A percentile compares a stretch with the other conserved stretches of the same genome.
Conservation (phyloP, 2,329 filamentous ascomycete species). For the Phaeosphaeria sp. region DNA sequence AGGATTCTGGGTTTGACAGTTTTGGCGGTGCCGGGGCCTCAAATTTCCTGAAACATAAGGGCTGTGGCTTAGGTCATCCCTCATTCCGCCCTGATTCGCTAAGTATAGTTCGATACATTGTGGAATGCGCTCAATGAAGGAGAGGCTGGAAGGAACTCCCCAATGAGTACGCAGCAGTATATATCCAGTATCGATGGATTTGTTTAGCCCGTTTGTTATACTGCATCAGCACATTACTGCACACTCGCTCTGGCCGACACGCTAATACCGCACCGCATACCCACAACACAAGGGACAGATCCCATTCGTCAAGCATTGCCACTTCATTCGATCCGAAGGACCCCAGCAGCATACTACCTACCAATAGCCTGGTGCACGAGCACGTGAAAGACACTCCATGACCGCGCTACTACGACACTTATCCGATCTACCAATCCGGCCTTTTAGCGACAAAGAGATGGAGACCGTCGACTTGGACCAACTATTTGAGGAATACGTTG, state of each 20-base stretch:
- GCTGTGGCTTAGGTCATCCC: slow-evolving; percentile 36
- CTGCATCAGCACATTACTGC: slow-evolving; percentile 35
- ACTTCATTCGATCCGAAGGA: slow-evolving; percentile 17
- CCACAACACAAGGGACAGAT: slow-evolving; percentile 34
- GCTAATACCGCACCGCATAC: slow-evolving; percentile 16
- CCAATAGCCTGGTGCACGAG: slow-evolving; percentile 27
- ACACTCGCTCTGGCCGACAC: slow-evolving; percentile 34
- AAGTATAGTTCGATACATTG: slow-evolving; percentile 40
- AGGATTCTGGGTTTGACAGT: slow-evolving; percentile 20
- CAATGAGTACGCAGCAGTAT: slow-evolving; percentile 24
- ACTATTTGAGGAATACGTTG: slow-evolving; percentile 70
- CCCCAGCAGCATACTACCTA: slow-evolving; percentile 11
- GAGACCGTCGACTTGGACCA: slow-evolving; percentile 65
- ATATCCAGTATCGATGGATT: slow-evolving; percentile 33
- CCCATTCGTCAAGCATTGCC: slow-evolving; percentile 21
- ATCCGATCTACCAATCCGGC: slow-evolving; percentile 49
- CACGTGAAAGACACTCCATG: slow-evolving; percentile 38
- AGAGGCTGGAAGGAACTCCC: slow-evolving; percentile 44
- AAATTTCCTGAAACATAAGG: slow-evolving; percentile 34
- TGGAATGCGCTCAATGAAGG: slow-evolving; percentile 41
- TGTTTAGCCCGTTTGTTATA: slow-evolving; percentile 44
- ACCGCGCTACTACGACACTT: slow-evolving; percentile 34
- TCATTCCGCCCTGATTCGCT: slow-evolving; percentile 43
- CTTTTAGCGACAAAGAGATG: slow-evolving; percentile 59
- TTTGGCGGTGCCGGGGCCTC: slow-evolving; percentile 23